Evolutionary conservation across 768 basidiomycete genomes (phyloP), one percentile per base, ranked within the genome.

Genomic region (Trametes gibbosa): DNA sequence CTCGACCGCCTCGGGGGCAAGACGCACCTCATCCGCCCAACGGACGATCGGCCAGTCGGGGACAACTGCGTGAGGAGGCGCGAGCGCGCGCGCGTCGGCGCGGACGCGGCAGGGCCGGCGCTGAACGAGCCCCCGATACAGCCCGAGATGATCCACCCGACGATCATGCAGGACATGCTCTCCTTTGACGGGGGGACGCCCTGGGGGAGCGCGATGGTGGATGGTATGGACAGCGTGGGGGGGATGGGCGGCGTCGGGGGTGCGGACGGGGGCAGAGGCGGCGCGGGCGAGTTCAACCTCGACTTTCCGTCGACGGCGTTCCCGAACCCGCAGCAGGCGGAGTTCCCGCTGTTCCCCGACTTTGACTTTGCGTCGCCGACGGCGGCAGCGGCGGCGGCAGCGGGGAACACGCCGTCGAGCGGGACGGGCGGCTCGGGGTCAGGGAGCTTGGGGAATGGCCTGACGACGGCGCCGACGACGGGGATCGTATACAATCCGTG

Each of bases 151-250:
- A 72, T 82, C 60, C 82, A 85, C 63, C 78, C 81, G 2, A 76
- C 76, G 16, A 81, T 88, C 59, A 77, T 78, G 58, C 78, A 81
- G 43, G 85, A 86, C 63, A 70, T 85, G 75, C 75, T 75, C 29
- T 67, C 69, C 27, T 77, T 78, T 53, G 76, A 80, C 21, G 69
- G 73, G 41, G 72, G 35, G 13, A 25, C 27, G 71, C 13, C 69
- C 42, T 53, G 52, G 45, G 48, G 25, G 5, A 10, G 29, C 29
- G 29, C 29, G 29, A 32, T 32, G 29, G 4, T 32, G 5, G 29
- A 32, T 10, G 10, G 10, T 32, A 32, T 10, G 29, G 29, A 32
- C 5, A 32, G 29, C 17, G 34, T 25, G 21, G 17, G 12, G 62
- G 0, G 53, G 66, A 7, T 62, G 41, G 55, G 32, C 23, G 19